Conservation (phyloP, 2,329 filamentous ascomycete genomes). For the Sporothrix mexicana region DNA sequence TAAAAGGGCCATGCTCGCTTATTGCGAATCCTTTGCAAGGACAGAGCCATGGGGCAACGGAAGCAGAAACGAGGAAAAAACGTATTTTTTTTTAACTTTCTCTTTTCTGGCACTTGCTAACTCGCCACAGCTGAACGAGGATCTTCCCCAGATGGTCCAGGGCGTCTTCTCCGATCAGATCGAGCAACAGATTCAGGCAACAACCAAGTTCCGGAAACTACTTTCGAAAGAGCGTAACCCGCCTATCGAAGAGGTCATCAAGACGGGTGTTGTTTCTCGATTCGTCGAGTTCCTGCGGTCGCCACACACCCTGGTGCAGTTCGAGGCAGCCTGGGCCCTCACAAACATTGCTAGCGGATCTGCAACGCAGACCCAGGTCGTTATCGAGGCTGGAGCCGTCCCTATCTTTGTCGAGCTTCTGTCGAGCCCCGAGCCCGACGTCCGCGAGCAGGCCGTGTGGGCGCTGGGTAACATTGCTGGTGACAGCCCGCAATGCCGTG, state of each 20-base stretch:
- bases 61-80: too few species aligned
- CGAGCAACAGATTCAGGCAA: constrained; percentile 94
- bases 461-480: constrained; percentile 98
- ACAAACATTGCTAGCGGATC: constrained; percentile 99
- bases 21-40: too few species aligned
- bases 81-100: background rate
- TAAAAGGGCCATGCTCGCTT: background rate
- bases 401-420: constrained; percentile 98
- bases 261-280: constrained; percentile 95
- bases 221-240: constrained; percentile 99
- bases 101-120: constrained; percentile 33
- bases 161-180: constrained; percentile 99
- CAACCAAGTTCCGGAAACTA: constrained; percentile 97
- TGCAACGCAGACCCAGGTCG: constrained; percentile 95
- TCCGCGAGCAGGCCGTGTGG: constrained; percentile 98
- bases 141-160: constrained; percentile 96
- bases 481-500: constrained; percentile 95
- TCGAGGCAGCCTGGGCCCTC: constrained; percentile 97
- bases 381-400: constrained; percentile 96
- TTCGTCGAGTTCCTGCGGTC: constrained; percentile 99
- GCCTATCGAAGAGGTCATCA: constrained; percentile 98
- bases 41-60: too few species aligned
- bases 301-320: constrained; percentile 96
- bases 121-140: constrained; percentile 80
- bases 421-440: constrained; percentile 94